Percentiles rank a stretch among this genome's conserved stretches.
phyloP scores from a whole-genome alignment of 23 red algal species.

The Pyropia yezoensis region DNA sequence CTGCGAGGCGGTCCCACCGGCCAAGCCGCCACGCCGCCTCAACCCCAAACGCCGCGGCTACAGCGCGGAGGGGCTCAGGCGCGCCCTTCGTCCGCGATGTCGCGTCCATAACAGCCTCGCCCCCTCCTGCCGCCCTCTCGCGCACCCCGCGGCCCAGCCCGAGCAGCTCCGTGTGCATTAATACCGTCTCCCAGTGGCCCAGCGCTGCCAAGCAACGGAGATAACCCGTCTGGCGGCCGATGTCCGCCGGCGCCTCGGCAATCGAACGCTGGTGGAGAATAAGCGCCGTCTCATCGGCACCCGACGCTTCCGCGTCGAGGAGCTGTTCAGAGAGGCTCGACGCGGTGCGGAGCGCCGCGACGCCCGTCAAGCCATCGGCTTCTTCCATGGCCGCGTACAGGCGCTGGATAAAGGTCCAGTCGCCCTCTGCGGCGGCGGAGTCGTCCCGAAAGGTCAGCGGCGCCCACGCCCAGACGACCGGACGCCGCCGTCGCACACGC shows the following conservation, averaged over 20 bases:
- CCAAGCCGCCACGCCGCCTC: constrained; percentile 81
- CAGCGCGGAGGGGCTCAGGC: no score
- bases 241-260: constrained; percentile 13
- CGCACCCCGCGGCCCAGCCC: constrained; percentile 4
- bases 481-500: constrained; percentile 11
- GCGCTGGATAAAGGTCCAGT: constrained; percentile 19
- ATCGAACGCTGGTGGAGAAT: constrained; percentile 50
- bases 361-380: constrained; percentile 40
- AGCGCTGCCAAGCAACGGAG: constrained; percentile 58
- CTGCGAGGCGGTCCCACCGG: constrained; percentile 56
- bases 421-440: not conserved
- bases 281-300: constrained; percentile 49
- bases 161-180: constrained; percentile 40
- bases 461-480: not conserved
- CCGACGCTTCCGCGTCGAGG: constrained; percentile 60
- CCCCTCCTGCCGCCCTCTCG: no score
- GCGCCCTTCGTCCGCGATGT: not conserved
- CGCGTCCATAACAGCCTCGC: not conserved
- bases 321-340: constrained; percentile 35
- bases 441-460: not conserved
- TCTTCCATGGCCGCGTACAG: constrained; percentile 58
- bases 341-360: constrained; percentile 28
- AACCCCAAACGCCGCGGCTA: constrained; percentile 23
- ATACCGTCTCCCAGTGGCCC: constrained; percentile 78
- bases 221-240: constrained; percentile 28